Evolutionary conservation across 163 green algal species (phyloP), one percentile per base, ranked within the genome.

Genomic region (Scenedesmus sp.): DNA sequence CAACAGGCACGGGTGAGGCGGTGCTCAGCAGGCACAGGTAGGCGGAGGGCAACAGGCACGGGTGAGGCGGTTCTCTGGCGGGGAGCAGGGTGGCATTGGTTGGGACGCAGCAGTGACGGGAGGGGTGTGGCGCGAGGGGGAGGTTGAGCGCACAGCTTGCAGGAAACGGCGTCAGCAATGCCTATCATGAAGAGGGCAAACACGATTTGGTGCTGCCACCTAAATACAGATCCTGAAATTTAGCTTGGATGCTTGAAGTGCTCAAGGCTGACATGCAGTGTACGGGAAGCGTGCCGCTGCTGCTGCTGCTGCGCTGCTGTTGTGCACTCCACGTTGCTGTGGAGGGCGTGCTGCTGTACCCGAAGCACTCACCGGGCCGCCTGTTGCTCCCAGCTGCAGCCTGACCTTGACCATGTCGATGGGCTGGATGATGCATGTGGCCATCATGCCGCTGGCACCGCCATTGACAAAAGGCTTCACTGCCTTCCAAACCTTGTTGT

Each of bases 381-480:
- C 97, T 72, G 94, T 97, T 16, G 97, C 97, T 46, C 97, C 97
- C 70, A 99, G 95, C 94, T 99, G 97, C 35, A 99, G 94, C 80
- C 97, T 95, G 59, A 99, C 98, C 94, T 99, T 99, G 68, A 99
- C 97, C 97, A 99, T 99, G 89, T 99, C 98, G 91, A 99, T 97
- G 44, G 98, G 98, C 96, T 99, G 98, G 86, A 99, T 99, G 93
- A 99, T 97, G 93, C 96, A 99, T 9, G 98, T 99, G 1, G 98
- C 97, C 33, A 92, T 90, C 98, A 99, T 99, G 83, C 98, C 98
- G 16, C 93, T 95, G 72, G 49, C 98, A 44, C 83, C 98, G 73
- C 98, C 98, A 91, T 99, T 99, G 2, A 99, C 46, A 88, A 98
- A 99, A 7, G 98, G 98, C 96, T 99, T 99, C 49, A 95, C 94